Evolutionary conservation across 1,284 basidiomycete genomes (phyloP).

Genomic region (Leccinum pachyderme): DNA sequence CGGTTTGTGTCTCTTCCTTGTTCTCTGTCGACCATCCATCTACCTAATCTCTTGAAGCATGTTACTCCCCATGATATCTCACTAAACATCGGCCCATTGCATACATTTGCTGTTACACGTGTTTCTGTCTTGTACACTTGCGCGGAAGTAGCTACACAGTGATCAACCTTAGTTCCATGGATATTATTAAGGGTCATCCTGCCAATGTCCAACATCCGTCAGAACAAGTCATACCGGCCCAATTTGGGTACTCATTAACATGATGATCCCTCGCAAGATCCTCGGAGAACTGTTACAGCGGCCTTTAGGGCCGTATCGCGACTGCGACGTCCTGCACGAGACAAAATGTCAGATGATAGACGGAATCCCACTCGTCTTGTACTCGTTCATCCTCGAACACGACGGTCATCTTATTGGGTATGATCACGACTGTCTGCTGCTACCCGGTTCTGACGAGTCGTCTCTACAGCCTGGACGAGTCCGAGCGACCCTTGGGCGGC

Average conservation of each 20-base stretch:
- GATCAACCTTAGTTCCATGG: neutral
- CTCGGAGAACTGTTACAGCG: slow-evolving; percentile 22
- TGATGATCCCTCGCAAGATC: slow-evolving; percentile 22
- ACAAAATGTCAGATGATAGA: slow-evolving; percentile 17
- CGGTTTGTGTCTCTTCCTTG: slow-evolving; percentile 18
- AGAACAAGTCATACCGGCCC: neutral
- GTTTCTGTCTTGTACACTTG: slow-evolving; percentile 27
- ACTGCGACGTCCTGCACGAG: slow-evolving; percentile 24
- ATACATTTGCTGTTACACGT: slow-evolving; percentile 31
- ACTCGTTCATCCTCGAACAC: slow-evolving; percentile 31
- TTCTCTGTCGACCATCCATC: slow-evolving; percentile 16
- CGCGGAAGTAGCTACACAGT: slow-evolving; percentile 9
- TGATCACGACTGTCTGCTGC: neutral
- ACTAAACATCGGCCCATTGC: slow-evolving; percentile 27
- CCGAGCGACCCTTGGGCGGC: slow-evolving; percentile 20
- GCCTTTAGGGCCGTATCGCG: slow-evolving; percentile 34
- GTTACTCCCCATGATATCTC: slow-evolving; percentile 25
- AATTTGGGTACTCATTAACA: neutral
- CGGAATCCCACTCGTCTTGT: slow-evolving; percentile 19
- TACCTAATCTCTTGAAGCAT: slow-evolving; percentile 27
- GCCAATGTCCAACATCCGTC: neutral
- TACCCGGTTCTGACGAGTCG: slow-evolving; percentile 1
- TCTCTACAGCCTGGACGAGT: slow-evolving; percentile 28
- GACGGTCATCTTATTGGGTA: slow-evolving; percentile 28
- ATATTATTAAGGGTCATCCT: neutral